Conservation (phyloP, 148 eudicot genomes). For the Tetragonia tetragonoides region DNA sequence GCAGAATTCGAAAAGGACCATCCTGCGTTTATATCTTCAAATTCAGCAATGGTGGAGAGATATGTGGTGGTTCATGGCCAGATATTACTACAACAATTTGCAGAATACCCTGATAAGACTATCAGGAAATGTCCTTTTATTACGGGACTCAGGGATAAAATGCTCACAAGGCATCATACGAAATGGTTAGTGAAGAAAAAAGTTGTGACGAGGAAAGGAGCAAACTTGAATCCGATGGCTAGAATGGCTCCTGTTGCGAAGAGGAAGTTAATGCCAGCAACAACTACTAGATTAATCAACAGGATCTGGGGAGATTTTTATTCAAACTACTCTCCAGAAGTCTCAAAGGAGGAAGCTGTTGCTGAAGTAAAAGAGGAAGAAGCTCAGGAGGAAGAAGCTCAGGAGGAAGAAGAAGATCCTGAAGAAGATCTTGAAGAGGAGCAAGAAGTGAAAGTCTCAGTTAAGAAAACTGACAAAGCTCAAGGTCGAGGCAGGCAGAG, state of each 20-base stretch:
- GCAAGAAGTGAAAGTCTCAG: conserved; percentile 30
- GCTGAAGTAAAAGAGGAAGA: conserved; percentile 56
- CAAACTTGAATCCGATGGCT: conserved; percentile 83
- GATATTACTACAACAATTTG: conserved; percentile 87
- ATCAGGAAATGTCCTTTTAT: conserved; percentile 76
- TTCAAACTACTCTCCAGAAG: conserved; percentile 79
- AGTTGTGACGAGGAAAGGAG: conserved; percentile 42
- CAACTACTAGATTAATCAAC: conserved; percentile 81
- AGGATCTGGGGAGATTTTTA: conserved; percentile 97
- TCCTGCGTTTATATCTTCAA: conserved; percentile 78
- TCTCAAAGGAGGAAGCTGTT: conserved; percentile 39
- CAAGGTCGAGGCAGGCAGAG: conserved; percentile 32
- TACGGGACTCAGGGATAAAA: conserved; percentile 63
- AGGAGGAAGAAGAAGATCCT: conserved; percentile 41
- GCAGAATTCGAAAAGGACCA: conserved; percentile 60
- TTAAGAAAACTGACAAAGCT: conserved; percentile 33
- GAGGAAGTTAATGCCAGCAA: conserved; percentile 87
- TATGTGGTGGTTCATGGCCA: conserved; percentile 91
- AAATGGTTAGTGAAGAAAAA: conserved; percentile 93
- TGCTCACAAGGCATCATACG: conserved; percentile 84
- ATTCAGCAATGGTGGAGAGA: conserved; percentile 58
- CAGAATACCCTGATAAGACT: conserved; percentile 75
- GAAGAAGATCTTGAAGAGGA: conserved; percentile 62
- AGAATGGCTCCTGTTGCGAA: conserved; percentile 60
- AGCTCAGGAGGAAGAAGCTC: conserved; percentile 43